Conservation (phyloP, 257 asterid species). For the Capsicum chinense region DNA sequence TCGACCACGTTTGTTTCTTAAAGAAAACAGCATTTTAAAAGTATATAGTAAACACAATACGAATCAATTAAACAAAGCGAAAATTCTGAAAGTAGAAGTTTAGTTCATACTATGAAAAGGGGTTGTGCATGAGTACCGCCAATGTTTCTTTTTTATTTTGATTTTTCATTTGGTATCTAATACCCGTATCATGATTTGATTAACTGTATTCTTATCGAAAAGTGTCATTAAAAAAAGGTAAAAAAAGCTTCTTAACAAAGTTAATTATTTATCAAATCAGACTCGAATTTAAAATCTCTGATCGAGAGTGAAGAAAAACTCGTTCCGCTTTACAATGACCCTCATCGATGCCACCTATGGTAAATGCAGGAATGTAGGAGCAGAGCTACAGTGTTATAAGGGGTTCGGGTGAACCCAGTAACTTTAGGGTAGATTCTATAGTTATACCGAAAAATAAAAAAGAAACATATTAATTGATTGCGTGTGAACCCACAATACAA, state of each 20-base stretch:
- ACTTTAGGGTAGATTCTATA: too few species aligned
- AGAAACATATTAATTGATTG: too few species aligned
- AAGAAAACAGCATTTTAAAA: neutral
- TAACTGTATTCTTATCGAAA: neutral
- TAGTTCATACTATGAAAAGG: conserved; percentile 15
- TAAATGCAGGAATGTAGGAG: neutral
- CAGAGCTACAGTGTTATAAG: too few species aligned
- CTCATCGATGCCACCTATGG: too few species aligned
- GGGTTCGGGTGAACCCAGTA: too few species aligned
- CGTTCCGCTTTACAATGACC: too few species aligned
- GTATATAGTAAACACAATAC: neutral
- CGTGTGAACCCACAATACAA: too few species aligned
- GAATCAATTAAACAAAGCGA: neutral
- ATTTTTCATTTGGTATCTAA: neutral
- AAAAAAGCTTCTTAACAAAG: fast-evolving
- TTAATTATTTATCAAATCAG: neutral
- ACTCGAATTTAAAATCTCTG: neutral
- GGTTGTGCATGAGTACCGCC: neutral
- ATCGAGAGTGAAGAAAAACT: neutral
- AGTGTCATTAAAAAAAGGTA: neutral
- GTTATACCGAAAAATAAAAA: too few species aligned
- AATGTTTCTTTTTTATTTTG: neutral
- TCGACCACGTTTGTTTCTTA: neutral
- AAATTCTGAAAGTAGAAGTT: neutral
- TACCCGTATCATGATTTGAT: neutral